Evolutionary conservation across 1,284 basidiomycete genomes (phyloP), one percentile per base, ranked within the genome.

Genomic region (Puccinia horiana): DNA sequence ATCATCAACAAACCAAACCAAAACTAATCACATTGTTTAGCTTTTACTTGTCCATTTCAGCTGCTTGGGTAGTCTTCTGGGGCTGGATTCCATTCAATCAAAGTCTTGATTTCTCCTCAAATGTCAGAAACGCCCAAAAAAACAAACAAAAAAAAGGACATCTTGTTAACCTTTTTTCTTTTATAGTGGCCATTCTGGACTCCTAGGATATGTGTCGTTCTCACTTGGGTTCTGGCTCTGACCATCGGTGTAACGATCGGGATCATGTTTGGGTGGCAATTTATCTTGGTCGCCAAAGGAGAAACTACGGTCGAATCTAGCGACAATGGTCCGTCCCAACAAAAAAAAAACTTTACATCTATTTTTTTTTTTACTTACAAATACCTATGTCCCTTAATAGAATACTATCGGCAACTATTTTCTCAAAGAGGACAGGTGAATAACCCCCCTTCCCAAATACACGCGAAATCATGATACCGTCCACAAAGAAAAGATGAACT

Each of bases 261-360:
- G 0, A 89, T 94, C 61, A 94, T 98, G 91, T 88, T 91, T 0
- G 86, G 88, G 0, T 98, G 93, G 90, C 95, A 98, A 85, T 81
- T 98, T 0, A 92, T 91, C 88, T 89, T 92, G 83, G 88, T 97
- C 11, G 87, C 90, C 0, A 87, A 89, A n/a, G 95, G 92, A 0
- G 95, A 98, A 87, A 98, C 95, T 0, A 91, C 92, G 0, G 96
- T 98, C 20, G 97, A 99, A 87, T 90, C 90, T 3, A 93, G 95
- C 84, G 96, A 99, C 85, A 91, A 96, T 86, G 91, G 85, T 85
- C 58, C 77, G 85, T 81, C 12, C 5, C 44, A 8, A 8, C 16
- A 8, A 47, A 16, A 52, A 4, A 12, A 9, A 52, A n/a, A n/a
- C n/a, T n/a, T n/a, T 20, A 16, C 49, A 52, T 18, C n/a, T 16